Base-by-base conservation (phyloP, 805 yeast genomes). In the Nakazawaea molendinolei region DNA sequence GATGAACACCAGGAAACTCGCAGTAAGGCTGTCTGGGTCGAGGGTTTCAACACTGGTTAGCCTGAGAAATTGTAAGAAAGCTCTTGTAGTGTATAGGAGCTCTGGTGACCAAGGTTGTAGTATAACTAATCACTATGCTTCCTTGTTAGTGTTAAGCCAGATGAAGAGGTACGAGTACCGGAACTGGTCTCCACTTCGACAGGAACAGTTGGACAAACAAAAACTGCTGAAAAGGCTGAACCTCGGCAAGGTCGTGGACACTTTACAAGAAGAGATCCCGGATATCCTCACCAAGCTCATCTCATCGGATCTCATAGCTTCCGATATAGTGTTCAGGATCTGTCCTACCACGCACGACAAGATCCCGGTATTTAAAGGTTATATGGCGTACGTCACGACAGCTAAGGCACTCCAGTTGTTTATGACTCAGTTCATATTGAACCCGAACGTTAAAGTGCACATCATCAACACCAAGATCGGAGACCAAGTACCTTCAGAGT, bases 341-440 rank as follows among this genome's bases (percentile, higher is more conserved):
- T 64, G 77, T 24, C 87, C 87, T 0, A 58, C 67, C 1, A 68
- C 71, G 30, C 67, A 65, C 32, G 67, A 76, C 0, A 68, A 67
- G 40, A 45, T 78, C 10, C 87, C 87, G 3, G 56, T 58, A 9
- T 54, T 81, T 19, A 66, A 67, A 34, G 86, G 87, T 1, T 65
- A 58, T 14, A 60, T 66, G 13, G 63, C 78, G 10, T 80, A 79
- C 51, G 63, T 67, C 33, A 67, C 81, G 3, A 66, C 81, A 0
- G 52, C 73, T 40, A 77, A 76, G 45, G 67, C 84, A 1, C 49
- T 79, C 3, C 77, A 75, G 48, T 43, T 77, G 23, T 50, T 76
- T 3, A 41, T 77, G 23, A 71, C 76, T 3, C 74, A 74, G 22
- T 62, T 80, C 32, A 64, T 78, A n/a, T 50, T 79, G 18, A 67